Evolutionary conservation across 2,329 filamentous ascomycete species (phyloP).

Genomic region (Aspergillus spinulosporus): DNA sequence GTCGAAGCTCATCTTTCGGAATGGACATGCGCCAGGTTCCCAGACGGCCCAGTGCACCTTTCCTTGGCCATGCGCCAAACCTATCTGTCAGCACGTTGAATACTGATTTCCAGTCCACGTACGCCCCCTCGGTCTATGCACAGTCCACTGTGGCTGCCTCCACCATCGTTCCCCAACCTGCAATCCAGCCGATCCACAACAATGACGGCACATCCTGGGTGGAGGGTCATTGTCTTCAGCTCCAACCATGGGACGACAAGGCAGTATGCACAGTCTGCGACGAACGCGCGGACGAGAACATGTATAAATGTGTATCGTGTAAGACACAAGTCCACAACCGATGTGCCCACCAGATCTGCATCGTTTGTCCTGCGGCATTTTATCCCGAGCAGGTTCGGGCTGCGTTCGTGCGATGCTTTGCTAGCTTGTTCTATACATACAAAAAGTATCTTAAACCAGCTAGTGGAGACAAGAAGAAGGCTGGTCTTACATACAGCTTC

Average conservation of each 20-base stretch:
- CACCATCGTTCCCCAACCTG: conserved; percentile 50
- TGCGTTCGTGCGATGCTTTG: conserved; percentile 68
- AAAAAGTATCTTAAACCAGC: conserved; percentile 63
- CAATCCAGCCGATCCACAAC: conserved; percentile 41
- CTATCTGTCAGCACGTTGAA: conserved; percentile 48
- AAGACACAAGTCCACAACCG: conserved; percentile 57
- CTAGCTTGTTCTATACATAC: conserved; percentile 69
- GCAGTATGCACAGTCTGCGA: conserved; percentile 51
- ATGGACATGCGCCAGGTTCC: conserved; percentile 66
- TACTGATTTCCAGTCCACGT: conserved; percentile 46
- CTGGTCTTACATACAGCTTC: conserved; percentile 63
- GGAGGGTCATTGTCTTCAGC: conserved; percentile 52
- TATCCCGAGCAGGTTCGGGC: conserved; percentile 66
- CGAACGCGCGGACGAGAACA: conserved; percentile 60
- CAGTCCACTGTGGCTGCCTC: conserved; percentile 53
- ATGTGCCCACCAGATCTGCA: conserved; percentile 60
- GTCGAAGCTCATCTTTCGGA: conserved; percentile 87
- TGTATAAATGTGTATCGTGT: conserved; percentile 52
- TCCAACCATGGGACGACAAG: conserved; percentile 46
- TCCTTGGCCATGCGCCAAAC: conserved; percentile 61
- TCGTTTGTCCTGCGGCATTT: conserved; percentile 69
- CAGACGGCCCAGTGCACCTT: conserved; percentile 67
- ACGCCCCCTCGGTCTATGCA: conserved; percentile 52
- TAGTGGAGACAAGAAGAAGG: conserved; percentile 61
- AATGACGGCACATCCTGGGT: conserved; percentile 47